Base-by-base conservation (phyloP, 1,284 basidiomycete species). In the Vanrija pseudolonga region DNA sequence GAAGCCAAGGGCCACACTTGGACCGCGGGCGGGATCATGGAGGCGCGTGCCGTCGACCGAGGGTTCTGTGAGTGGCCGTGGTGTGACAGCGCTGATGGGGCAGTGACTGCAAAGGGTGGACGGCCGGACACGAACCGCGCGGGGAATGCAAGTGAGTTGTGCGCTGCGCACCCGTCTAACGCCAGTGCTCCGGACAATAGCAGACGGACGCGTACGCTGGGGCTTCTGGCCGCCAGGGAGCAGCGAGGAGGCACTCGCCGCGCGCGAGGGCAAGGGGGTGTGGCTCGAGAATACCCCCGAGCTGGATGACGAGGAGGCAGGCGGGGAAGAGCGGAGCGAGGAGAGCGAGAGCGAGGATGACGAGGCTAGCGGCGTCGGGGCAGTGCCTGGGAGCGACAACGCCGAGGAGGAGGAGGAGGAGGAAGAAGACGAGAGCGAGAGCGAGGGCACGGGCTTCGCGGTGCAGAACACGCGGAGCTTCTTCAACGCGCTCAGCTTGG, bases 121-220 rank as follows among this genome's bases (percentile, higher is more conserved):
- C 75, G 93, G 54, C 87, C 90, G 8, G 93, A 96, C 76, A 79
- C 88, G 18, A 87, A 90, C 68, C 82, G 93, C 45, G 90, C 91
- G 1, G 93, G 90, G 18, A 93, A 95, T 69, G 82, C 85, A 20
- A 87, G 89, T 90, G 69, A 73, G 88, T 85, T 57, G 68, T 24
- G 64, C 71, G 18, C 32, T 17, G 43, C 6, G 22, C 14, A 17
- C 11, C 11, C 40, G 18, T 24, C 15, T 45, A 17, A 45, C 24
- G 11, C 23, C 63, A 89, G 90, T 94, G 60, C 80, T 95, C 60
- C 83, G 90, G 45, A 78, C 82, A 7, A 77, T 92, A 20, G 87
- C 90, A 0, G 89, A 94, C 72, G 87, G 88, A 17, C 80, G 80
- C 61, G 80, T 93, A 50, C 79, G 80, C 40, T 95, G 91, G 91